These are phyloP conservation scores for Erigeron philadelphicus DNA, from an alignment of 140 eudicot species.

Conservation along the genomic window DNA sequence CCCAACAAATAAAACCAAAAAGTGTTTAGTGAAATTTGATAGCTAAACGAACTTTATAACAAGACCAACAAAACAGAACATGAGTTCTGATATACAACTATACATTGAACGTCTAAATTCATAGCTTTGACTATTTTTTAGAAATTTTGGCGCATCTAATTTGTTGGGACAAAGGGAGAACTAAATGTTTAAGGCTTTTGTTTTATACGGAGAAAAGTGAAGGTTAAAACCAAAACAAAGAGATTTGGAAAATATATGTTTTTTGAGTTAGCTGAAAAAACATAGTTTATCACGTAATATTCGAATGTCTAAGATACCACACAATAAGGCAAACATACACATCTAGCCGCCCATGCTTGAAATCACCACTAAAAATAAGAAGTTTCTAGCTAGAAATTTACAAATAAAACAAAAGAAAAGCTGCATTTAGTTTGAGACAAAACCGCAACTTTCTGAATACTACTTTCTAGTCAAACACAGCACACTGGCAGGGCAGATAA, in stretches of 20 bases:
- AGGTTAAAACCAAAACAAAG: background rate
- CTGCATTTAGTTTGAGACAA: background rate
- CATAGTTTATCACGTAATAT: background rate
- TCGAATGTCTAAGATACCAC: background rate
- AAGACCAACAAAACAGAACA: conserved; percentile 12
- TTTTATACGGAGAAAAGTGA: background rate
- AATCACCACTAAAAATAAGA: background rate
- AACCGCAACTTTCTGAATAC: background rate
- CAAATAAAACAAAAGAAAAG: background rate
- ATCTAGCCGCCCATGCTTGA: background rate
- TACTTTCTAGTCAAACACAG: background rate
- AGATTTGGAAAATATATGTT: background rate
- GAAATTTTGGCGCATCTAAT: background rate
- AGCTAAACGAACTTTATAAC: background rate
- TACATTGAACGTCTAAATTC: background rate
- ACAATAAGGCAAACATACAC: conserved; percentile 8
- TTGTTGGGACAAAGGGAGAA: background rate
- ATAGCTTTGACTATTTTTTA: background rate
- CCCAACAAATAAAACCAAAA: conserved; percentile 9
- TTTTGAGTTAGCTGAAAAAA: background rate
- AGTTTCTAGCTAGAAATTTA: background rate
- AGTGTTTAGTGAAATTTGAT: background rate
- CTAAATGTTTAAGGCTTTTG: background rate
- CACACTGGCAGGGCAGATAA: background rate
- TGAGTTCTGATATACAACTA: conserved; percentile 5